Evolutionary conservation across 257 asterid genomes (phyloP).

Genomic region (Solanum lycopersicoides): DNA sequence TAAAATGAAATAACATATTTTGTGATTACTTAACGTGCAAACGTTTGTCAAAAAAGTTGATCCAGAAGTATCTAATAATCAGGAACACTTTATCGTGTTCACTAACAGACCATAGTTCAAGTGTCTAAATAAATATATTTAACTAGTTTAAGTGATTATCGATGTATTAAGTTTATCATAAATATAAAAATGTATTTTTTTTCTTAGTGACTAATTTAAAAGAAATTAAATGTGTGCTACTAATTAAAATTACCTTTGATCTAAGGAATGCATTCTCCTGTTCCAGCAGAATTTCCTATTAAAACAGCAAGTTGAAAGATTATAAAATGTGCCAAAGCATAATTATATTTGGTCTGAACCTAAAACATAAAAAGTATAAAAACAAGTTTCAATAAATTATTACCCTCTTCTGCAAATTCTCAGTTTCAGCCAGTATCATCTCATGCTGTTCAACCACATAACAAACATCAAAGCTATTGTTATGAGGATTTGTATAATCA

Average conservation of each 20-base stretch:
- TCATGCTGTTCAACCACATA: constrained; percentile 57
- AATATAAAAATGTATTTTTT: background rate
- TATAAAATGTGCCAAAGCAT: background rate
- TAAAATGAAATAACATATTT: background rate
- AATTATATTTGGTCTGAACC: background rate
- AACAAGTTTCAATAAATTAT: constrained; percentile 1
- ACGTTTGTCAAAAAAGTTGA: background rate
- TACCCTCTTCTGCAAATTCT: constrained; percentile 79
- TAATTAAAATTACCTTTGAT: constrained; percentile 43
- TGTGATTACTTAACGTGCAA: background rate
- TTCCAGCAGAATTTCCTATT: constrained; percentile 58
- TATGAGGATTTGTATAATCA: background rate
- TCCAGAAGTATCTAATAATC: background rate
- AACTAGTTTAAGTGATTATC: background rate
- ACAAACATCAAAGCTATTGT: background rate
- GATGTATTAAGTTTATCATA: background rate
- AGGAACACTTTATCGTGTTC: background rate
- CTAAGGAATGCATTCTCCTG: constrained; percentile 76
- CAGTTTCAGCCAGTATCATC: constrained; percentile 74
- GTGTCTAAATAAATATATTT: background rate
- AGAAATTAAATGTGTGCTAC: background rate
- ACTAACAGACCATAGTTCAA: background rate
- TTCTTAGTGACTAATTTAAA: background rate
- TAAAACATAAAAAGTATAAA: background rate
- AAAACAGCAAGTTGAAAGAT: background rate